A percentile compares a stretch with the other conserved stretches of the same genome.
Evolutionary conservation across 208 protist species (phyloP).

Genomic region (Histomonas meleagridis): DNA sequence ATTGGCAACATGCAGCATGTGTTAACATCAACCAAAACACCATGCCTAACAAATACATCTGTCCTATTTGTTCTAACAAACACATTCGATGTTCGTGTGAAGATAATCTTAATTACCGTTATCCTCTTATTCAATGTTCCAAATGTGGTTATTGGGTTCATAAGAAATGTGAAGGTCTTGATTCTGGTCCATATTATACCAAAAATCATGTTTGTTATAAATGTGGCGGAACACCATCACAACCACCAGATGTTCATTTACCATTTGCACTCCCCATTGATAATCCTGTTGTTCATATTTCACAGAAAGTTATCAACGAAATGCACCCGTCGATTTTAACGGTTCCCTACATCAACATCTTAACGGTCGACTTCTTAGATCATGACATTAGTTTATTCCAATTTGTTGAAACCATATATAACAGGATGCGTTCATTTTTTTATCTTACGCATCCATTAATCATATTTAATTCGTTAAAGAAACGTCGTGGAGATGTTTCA

Average conservation of each 20-base stretch:
- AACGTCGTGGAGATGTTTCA: background rate
- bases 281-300: background rate
- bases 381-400: background rate
- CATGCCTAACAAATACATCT: background rate
- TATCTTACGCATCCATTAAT: background rate
- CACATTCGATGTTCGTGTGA: background rate
- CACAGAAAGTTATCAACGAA: background rate
- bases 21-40: background rate
- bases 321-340: background rate
- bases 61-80: background rate
- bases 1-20: constrained; percentile 24
- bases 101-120: background rate
- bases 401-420: background rate
- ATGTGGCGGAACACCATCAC: background rate
- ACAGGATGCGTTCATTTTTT: background rate
- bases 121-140: background rate
- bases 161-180: background rate
- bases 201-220: background rate
- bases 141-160: constrained; percentile 26
- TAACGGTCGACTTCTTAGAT: background rate
- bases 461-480: background rate
- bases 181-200: background rate
- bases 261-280: background rate
- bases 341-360: background rate
- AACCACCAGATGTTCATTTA: constrained; percentile 26